Conservation (phyloP, 1,139 yeast genomes). For the Kodamaea anthophila region DNA sequence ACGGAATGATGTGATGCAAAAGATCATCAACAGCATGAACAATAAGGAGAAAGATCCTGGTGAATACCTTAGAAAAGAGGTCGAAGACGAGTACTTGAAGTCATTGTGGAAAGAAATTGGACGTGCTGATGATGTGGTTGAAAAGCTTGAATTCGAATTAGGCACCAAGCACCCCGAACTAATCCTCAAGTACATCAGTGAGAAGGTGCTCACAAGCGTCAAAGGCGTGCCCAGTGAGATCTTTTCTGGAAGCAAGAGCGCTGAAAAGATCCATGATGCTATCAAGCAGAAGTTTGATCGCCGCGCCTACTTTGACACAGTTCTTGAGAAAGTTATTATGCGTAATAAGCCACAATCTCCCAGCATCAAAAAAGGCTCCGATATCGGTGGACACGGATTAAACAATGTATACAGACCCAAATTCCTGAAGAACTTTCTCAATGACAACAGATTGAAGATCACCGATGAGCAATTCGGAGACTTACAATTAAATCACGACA, state of each 20-base stretch:
- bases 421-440: constrained; percentile 9
- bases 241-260: constrained; percentile 3
- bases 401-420: constrained; percentile 9
- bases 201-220: constrained; percentile 6
- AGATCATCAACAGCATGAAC: constrained; percentile 3
- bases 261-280: constrained; percentile 8
- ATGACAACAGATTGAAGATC: constrained; percentile 11
- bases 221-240: constrained; percentile 1
- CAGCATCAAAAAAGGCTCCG: constrained; percentile 6
- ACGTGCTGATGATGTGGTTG: constrained; percentile 5
- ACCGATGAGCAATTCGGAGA: constrained; percentile 16
- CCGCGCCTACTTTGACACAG: constrained; percentile 9
- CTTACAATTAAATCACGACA: constrained; percentile 10
- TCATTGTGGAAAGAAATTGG: constrained; percentile 8
- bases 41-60: constrained; percentile 7
- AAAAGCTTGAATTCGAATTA: constrained; percentile 6
- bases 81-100: constrained; percentile 9
- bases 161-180: constrained; percentile 5
- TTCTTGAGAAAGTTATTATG: constrained; percentile 9
- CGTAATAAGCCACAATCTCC: constrained; percentile 9
- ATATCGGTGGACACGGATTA: constrained; percentile 9
- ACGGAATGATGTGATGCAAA: constrained; percentile 6
- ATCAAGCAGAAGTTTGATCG: constrained; percentile 8
- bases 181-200: constrained; percentile 6
- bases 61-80: constrained; percentile 5